Percentiles rank a stretch among this genome's conserved stretches.
Evolutionary conservation across 768 basidiomycete genomes (phyloP).

Genomic region (Favolaschia claudopus): DNA sequence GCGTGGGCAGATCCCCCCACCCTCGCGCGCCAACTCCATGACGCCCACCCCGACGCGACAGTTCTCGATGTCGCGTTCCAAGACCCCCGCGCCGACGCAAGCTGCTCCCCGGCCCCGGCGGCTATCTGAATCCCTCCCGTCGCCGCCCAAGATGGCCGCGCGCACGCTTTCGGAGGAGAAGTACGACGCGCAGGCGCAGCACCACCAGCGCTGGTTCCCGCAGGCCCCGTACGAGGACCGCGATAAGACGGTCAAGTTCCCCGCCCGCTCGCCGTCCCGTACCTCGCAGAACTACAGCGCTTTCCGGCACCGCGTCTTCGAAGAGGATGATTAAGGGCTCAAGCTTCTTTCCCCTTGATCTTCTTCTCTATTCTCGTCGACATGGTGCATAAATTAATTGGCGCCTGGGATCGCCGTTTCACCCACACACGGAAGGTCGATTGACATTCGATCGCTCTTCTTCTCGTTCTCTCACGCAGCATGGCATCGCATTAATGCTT

Average conservation of each 20-base stretch:
- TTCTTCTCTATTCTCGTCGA: no score
- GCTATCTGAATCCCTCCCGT: constrained; percentile 58
- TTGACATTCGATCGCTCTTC: constrained; percentile 26
- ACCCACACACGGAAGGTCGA: constrained; percentile 7
- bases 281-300: constrained; percentile 28
- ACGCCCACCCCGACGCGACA: constrained; percentile 47
- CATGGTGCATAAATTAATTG: no score
- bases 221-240: constrained; percentile 38
- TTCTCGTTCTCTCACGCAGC: constrained; percentile 23
- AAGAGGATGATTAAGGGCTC: constrained; percentile 18
- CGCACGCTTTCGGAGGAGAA: constrained; percentile 76
- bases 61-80: constrained; percentile 40
- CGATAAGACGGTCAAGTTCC: constrained; percentile 21
- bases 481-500: constrained; percentile 24
- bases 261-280: constrained; percentile 38
- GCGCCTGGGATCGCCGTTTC: background rate
- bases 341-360: no score
- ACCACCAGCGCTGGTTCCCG: constrained; percentile 75
- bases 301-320: constrained; percentile 13
- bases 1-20: constrained; percentile 53
- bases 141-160: constrained; percentile 60
- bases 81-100: constrained; percentile 41
- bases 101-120: constrained; percentile 48
- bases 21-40: constrained; percentile 44
- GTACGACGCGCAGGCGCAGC: constrained; percentile 54